Evolutionary conservation across 2,329 filamentous ascomycete genomes (phyloP).

Genomic region (Monosporascus sp.): DNA sequence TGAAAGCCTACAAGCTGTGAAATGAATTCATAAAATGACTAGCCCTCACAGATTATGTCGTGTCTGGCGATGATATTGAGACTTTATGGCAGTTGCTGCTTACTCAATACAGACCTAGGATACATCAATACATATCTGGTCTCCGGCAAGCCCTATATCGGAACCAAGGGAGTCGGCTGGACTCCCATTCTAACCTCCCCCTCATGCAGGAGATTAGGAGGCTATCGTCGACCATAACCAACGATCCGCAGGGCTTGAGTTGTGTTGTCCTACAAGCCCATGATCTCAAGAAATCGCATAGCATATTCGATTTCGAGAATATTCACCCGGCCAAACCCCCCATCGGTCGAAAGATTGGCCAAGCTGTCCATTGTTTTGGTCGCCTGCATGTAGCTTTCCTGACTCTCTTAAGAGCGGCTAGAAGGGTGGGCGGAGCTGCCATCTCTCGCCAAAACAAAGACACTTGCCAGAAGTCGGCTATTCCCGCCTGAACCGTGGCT

Average conservation of each 20-base stretch:
- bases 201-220: too few relatives aligned
- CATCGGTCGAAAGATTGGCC: background rate
- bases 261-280: background rate
- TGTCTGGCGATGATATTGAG: background rate
- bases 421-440: background rate
- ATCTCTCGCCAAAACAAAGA: background rate
- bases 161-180: background rate
- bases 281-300: background rate
- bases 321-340: background rate
- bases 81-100: background rate
- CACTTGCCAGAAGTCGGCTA: background rate
- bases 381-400: background rate
- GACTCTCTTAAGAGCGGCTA: background rate
- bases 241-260: background rate
- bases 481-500: background rate
- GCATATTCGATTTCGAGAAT: background rate
- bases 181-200: too few relatives aligned
- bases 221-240: too few relatives aligned
- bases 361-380: background rate
- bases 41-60: background rate
- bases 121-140: background rate
- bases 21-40: background rate
- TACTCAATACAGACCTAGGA: background rate
- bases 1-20: too few relatives aligned
- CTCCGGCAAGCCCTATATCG: background rate